phyloP scores from a whole-genome alignment of 345 rosid species.

The Odontarrhena argentea region DNA sequence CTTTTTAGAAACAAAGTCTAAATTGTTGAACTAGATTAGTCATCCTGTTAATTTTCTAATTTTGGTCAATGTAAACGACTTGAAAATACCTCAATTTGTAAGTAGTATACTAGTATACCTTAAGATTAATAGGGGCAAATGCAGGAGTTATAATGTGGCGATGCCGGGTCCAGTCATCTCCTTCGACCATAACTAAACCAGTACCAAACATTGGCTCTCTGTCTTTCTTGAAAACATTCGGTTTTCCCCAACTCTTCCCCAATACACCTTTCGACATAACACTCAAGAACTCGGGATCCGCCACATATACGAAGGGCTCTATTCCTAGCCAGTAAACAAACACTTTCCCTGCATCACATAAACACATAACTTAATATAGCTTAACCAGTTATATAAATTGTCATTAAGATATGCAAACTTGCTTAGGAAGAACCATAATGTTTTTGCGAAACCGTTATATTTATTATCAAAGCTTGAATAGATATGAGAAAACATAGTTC shows the following conservation, averaged over 20 bases:
- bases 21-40: constrained; percentile 37
- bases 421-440: neutral
- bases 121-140: constrained; percentile 72
- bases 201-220: constrained; percentile 92
- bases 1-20: constrained; percentile 29
- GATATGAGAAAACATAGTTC: too few species aligned
- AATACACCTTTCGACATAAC: constrained; percentile 69
- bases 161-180: constrained; percentile 89
- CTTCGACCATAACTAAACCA: constrained; percentile 86
- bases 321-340: constrained; percentile 92
- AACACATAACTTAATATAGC: neutral
- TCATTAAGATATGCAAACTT: neutral
- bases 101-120: constrained; percentile 53
- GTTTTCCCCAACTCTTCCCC: constrained; percentile 98
- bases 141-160: constrained; percentile 91
- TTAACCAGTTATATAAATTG: neutral
- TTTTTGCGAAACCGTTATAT: neutral
- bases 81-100: neutral
- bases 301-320: constrained; percentile 88
- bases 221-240: constrained; percentile 74
- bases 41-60: constrained; percentile 28
- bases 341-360: constrained; percentile 68
- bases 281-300: constrained; percentile 86
- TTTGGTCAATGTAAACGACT: constrained; percentile 9
- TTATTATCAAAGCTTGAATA: too few species aligned